Evolutionary conservation across 352 stramenopile species (phyloP), one percentile per base, ranked within the genome.

Genomic region (Phytophthora hybrid): DNA sequence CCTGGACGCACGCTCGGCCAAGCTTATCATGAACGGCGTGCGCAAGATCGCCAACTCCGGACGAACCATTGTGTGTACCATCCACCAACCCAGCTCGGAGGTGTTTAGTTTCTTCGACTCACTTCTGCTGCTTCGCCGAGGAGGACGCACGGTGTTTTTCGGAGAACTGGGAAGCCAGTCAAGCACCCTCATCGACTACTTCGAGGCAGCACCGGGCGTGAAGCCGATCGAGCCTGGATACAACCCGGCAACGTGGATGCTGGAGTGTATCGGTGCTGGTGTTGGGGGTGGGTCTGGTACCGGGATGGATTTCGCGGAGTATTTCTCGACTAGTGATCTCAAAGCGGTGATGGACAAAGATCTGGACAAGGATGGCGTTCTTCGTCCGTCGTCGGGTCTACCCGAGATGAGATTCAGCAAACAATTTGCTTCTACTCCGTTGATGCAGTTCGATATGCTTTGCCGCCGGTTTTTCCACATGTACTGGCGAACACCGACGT

Each of bases 161-260:
- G 87, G 87, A 11, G 77, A 92, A 18, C 67, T 94, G 0, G 83
- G 80, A 1, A 49, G 77, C 1, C 68, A 89, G 9, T 84, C 76
- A 4, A 64, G 57, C 41, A 87, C 78, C 16, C 61, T 92, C 29
- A 86, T 92, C 49, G 52, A 81, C 16, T 91, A 91, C 73, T 89
- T 92, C 46, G 62, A 89, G 59, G 61, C 71, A 0, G 70, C 82
- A 1, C 77, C 81, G 0, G 74, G 66, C 5, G 78, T 87, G 9
- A 59, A 23, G 11, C 72, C 69, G n/a, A 95, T 98, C 59, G 69
- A 68, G 4, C 90, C 65, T 87, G 90, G 89, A 90, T 90, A 93
- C 64, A 97, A 98, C 67, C 93, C 93, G 4, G 89, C 91, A 5
- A 97, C 92, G n/a, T 97, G 91, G 92, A 97, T 97, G 89, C 76